Evolutionary conservation across 2,329 filamentous ascomycete species (phyloP).

Genomic region (Phyllosticta citriasiana): DNA sequence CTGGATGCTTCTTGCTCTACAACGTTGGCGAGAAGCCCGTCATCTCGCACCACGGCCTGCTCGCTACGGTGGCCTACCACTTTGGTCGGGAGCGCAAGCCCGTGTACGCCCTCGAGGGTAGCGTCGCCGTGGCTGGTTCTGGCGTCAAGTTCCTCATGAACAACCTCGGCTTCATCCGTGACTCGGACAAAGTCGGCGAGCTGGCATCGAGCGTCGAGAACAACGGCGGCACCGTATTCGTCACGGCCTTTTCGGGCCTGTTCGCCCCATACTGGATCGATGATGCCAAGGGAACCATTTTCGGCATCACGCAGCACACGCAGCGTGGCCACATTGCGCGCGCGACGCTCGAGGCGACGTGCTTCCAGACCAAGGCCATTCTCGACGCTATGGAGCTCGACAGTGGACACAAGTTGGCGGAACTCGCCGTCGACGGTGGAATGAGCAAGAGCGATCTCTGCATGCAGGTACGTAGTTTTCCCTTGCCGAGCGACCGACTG

Average conservation of each 20-base stretch:
- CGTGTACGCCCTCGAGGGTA: slow-evolving; percentile 75
- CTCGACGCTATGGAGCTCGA: slow-evolving; percentile 86
- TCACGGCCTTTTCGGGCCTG: slow-evolving; percentile 82
- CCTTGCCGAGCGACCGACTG: neutral
- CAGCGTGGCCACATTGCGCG: slow-evolving; percentile 78
- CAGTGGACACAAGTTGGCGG: slow-evolving; percentile 62
- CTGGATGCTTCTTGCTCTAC: slow-evolving; percentile 81
- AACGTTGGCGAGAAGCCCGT: slow-evolving; percentile 80
- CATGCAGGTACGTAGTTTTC: slow-evolving; percentile 53
- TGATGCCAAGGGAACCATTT: slow-evolving; percentile 79
- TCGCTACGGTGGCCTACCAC: slow-evolving; percentile 82
- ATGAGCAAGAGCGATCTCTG: slow-evolving; percentile 81
- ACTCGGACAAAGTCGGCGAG: slow-evolving; percentile 53
- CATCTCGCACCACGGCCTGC: slow-evolving; percentile 70
- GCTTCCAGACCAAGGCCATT: slow-evolving; percentile 87
- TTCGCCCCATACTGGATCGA: slow-evolving; percentile 95
- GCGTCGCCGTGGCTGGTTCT: slow-evolving; percentile 71
- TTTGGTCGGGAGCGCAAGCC: slow-evolving; percentile 58
- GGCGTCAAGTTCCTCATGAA: slow-evolving; percentile 62
- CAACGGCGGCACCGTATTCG: slow-evolving; percentile 74
- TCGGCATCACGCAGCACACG: slow-evolving; percentile 78
- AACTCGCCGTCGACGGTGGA: slow-evolving; percentile 76
- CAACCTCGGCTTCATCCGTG: slow-evolving; percentile 53
- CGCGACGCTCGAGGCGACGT: slow-evolving; percentile 82
- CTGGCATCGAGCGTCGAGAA: slow-evolving; percentile 56